Percentiles rank a stretch among this genome's conserved stretches.
Evolutionary conservation across 192 early-diverging fungal genomes (phyloP).

Genomic region (Chytriomyces sp.): DNA sequence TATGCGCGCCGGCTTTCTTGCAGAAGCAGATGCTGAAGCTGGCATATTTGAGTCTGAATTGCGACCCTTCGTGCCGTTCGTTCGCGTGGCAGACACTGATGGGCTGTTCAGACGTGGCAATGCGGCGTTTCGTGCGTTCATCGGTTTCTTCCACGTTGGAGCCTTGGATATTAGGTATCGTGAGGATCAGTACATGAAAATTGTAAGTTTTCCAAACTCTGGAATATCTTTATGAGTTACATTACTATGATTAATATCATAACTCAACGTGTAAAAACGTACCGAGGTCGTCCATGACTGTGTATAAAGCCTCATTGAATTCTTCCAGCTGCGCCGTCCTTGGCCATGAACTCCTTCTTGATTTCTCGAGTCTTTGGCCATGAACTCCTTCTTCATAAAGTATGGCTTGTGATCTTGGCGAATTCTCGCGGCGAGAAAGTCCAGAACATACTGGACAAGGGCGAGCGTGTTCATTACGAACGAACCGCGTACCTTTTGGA

Average conservation of each 20-base stretch:
- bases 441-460: conserved; percentile 92
- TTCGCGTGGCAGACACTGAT: conserved; percentile 94
- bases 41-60: conserved; percentile 87
- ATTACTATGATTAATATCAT: too few species aligned
- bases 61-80: conserved; percentile 93
- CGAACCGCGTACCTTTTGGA: too few species aligned
- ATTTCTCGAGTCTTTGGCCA: too few species aligned
- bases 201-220: too few species aligned
- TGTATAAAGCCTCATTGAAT: conserved; percentile 99
- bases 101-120: conserved; percentile 98
- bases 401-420: conserved; percentile 95
- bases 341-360: conserved; percentile 96
- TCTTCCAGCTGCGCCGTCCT: conserved; percentile 97
- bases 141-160: conserved; percentile 64
- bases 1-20: conserved; percentile 97
- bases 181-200: not conserved
- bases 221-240: too few species aligned
- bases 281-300: conserved; percentile 56
- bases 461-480: too few species aligned
- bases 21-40: conserved; percentile 99
- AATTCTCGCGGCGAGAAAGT: conserved; percentile 83
- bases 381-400: conserved; percentile 98
- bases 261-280: conserved; percentile 11
- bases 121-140: conserved; percentile 80
- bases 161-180: conserved; percentile 18